A percentile compares a stretch with the other conserved stretches of the same genome.
phyloP scores from a whole-genome alignment of 805 yeast species.

The Kodamaea neixiangensis region DNA sequence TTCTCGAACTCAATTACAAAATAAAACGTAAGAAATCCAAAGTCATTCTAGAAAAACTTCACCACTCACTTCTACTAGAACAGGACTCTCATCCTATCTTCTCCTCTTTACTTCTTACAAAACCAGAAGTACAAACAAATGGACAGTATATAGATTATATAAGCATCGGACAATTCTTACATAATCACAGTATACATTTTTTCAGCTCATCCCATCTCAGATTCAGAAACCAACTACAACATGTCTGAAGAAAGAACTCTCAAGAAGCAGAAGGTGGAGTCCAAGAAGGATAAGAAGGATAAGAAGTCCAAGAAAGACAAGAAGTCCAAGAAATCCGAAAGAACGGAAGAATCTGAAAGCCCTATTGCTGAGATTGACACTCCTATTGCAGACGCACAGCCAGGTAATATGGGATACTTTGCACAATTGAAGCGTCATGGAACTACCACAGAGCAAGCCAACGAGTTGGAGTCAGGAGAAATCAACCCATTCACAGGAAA shows the following conservation, averaged over 20 bases:
- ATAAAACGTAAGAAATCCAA: too few relatives aligned
- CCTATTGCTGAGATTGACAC: conserved; percentile 28
- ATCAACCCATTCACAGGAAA: conserved; percentile 81
- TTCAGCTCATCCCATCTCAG: conserved; percentile 8
- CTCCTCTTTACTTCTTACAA: too few relatives aligned
- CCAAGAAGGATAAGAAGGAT: conserved; percentile 50
- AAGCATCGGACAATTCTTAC: too few relatives aligned
- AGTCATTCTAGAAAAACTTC: too few relatives aligned
- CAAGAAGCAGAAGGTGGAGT: conserved; percentile 52
- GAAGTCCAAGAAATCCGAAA: conserved; percentile 1
- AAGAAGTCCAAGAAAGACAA: conserved; percentile 32
- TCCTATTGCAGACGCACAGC: conserved; percentile 38
- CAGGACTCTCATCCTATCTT: too few relatives aligned
- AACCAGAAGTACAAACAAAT: too few relatives aligned
- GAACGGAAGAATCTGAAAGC: neutral
- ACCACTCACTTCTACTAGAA: too few relatives aligned
- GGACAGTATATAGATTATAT: too few relatives aligned
- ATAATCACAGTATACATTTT: neutral
- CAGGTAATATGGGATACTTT: conserved; percentile 1
- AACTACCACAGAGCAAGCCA: conserved; percentile 68
- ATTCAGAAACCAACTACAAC: conserved; percentile 1
- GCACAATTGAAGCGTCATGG: conserved; percentile 51
- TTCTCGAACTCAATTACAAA: too few relatives aligned
- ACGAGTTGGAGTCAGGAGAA: conserved; percentile 54
- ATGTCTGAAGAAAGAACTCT: conserved; percentile 39